These are phyloP conservation scores for Serendipita vermifera DNA, from an alignment of 768 basidiomycete genomes.

Conservation along the genomic window DNA sequence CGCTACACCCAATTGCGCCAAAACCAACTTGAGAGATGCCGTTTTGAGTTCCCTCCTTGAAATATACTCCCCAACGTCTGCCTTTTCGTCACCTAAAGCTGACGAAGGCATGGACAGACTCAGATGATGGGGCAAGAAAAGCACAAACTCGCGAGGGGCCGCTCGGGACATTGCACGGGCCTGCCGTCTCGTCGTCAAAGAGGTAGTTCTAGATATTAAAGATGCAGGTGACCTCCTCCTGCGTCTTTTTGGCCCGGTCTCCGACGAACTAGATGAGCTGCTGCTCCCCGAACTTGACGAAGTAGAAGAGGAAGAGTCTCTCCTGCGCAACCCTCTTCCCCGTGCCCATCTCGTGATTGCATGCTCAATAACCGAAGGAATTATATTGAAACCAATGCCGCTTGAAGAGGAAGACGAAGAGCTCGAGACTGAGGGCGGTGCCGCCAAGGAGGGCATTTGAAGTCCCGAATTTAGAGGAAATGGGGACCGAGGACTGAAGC, in stretches of 20 bases:
- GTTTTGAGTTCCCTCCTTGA: conserved; percentile 28
- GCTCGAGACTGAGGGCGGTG: neutral
- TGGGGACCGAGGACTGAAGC: neutral
- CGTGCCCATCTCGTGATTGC: conserved; percentile 64
- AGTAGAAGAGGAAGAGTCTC: conserved; percentile 29
- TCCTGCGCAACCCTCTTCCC: conserved; percentile 21
- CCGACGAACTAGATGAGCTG: neutral
- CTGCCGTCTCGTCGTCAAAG: conserved; percentile 22
- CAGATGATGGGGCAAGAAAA: conserved; percentile 42
- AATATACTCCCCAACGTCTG: neutral
- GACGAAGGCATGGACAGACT: neutral
- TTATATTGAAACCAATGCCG: conserved; percentile 7
- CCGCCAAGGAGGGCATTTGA: neutral
- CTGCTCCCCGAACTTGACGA: conserved; percentile 24
- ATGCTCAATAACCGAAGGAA: conserved; percentile 41
- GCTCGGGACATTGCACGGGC: conserved; percentile 49
- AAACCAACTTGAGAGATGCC: conserved; percentile 34
- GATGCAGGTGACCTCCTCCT: conserved; percentile 2
- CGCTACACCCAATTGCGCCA: conserved; percentile 38
- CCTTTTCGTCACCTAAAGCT: neutral
- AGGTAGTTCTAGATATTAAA: conserved; percentile 15
- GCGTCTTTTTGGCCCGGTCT: conserved; percentile 12
- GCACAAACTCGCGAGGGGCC: conserved; percentile 47
- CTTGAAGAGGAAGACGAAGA: neutral
- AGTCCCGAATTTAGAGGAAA: neutral